Conservation (phyloP, 495 filamentous ascomycete genomes). For the Talaromyces adpressus region DNA sequence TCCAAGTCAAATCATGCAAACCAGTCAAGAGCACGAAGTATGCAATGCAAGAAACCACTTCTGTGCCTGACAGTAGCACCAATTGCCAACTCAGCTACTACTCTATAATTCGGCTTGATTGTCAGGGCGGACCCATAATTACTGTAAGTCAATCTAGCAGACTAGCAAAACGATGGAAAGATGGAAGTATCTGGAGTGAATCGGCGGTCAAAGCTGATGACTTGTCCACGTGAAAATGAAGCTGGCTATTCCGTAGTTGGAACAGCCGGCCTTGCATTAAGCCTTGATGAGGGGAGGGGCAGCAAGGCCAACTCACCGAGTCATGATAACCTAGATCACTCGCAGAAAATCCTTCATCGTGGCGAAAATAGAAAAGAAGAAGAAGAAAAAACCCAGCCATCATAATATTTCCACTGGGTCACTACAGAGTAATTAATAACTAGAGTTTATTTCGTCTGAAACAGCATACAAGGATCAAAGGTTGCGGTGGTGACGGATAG, state of each 20-base stretch:
- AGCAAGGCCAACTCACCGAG: constrained; percentile 2
- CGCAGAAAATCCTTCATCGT: not conserved
- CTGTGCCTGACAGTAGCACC: constrained; percentile 5
- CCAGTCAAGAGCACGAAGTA: not conserved
- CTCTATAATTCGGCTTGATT: not conserved
- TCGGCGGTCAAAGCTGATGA: constrained; percentile 1
- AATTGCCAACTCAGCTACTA: not conserved
- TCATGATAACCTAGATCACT: not conserved
- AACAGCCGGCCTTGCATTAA: not conserved
- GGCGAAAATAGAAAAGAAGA: not conserved
- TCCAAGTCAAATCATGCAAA: not conserved
- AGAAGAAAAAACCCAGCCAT: not conserved
- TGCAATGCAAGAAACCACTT: not conserved
- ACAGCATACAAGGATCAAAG: not conserved
- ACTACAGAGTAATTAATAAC: not conserved
- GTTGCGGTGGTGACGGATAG: constrained; percentile 12
- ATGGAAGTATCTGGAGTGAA: not conserved
- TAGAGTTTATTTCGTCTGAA: not conserved
- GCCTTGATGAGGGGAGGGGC: not conserved
- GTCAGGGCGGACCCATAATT: not conserved
- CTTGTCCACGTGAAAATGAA: not conserved
- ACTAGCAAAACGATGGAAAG: not conserved
- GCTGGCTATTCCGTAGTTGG: not conserved
- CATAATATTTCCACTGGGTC: not conserved
- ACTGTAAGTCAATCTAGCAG: not conserved